Evolutionary conservation across 2,329 filamentous ascomycete species (phyloP).

Genomic region (Trichoderma sp.): DNA sequence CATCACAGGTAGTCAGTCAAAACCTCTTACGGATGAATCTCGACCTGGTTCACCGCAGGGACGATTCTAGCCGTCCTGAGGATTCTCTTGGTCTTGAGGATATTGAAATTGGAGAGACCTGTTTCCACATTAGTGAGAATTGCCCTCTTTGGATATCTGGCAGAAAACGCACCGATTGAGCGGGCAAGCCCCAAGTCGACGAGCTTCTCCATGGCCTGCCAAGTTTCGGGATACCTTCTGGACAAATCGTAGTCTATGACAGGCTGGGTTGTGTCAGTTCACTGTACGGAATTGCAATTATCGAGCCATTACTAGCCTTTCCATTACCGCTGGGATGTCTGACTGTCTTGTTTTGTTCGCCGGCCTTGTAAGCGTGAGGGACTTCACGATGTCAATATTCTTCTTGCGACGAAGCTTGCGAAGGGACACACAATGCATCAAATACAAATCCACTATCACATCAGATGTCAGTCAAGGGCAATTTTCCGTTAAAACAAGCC

Average conservation of each 20-base stretch:
- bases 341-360: slow-evolving; percentile 10
- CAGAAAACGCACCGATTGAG: not conserved
- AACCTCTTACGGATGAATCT: slow-evolving; percentile 23
- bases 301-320: not conserved
- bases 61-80: not conserved
- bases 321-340: slow-evolving; percentile 20
- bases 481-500: not conserved
- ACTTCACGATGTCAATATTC: slow-evolving; percentile 1
- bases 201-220: slow-evolving; percentile 16
- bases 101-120: slow-evolving; percentile 20
- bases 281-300: not conserved
- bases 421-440: slow-evolving; percentile 18
- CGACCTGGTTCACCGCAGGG: slow-evolving; percentile 6
- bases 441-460: slow-evolving; percentile 13
- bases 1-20: not conserved
- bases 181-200: slow-evolving; percentile 5
- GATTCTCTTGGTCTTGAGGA: slow-evolving; percentile 14
- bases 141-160: fast-evolving
- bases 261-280: not conserved
- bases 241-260: slow-evolving; percentile 18
- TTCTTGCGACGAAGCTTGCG: not conserved
- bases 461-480: not conserved
- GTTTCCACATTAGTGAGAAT: not conserved
- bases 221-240: slow-evolving; percentile 16
- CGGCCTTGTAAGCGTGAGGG: slow-evolving; percentile 23